Percentiles rank a stretch among this genome's conserved stretches.
Conservation (phyloP, 2,329 filamentous ascomycete genomes). For the Aspergillus hiratsukae region DNA sequence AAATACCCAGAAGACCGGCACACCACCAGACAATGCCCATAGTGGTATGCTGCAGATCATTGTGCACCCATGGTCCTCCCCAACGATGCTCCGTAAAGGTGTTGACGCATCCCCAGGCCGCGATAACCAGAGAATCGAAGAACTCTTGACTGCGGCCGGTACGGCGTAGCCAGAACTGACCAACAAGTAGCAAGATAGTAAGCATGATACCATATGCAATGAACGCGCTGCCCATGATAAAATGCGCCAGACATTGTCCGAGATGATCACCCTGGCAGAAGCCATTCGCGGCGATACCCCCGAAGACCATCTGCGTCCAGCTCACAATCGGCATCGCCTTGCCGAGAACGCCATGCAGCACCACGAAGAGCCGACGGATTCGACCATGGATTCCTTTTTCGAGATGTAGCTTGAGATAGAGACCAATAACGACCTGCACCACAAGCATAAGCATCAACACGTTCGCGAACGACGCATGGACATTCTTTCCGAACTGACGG, state of each 20-base stretch:
- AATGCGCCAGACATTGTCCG: slow-evolving; percentile 91
- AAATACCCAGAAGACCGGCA: slow-evolving; percentile 84
- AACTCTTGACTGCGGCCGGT: slow-evolving; percentile 92
- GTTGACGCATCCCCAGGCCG: slow-evolving; percentile 93
- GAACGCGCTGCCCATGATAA: slow-evolving; percentile 98
- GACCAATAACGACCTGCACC: slow-evolving; percentile 71
- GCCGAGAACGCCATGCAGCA: slow-evolving; percentile 74
- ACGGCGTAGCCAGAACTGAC: slow-evolving; percentile 78
- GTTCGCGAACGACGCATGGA: slow-evolving; percentile 76
- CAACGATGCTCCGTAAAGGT: slow-evolving; percentile 97
- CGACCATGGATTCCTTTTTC: slow-evolving; percentile 76
- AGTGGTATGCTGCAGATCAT: slow-evolving; percentile 96
- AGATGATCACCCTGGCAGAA: slow-evolving; percentile 90
- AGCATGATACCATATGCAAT: slow-evolving; percentile 89
- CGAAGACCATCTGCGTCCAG: slow-evolving; percentile 95
- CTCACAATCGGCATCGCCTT: slow-evolving; percentile 80
- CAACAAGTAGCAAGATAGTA: slow-evolving; percentile 79
- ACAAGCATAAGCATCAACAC: slow-evolving; percentile 75
- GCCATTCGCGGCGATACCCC: slow-evolving; percentile 84
- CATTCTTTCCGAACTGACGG: slow-evolving; percentile 75
- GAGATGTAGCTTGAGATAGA: slow-evolving; percentile 86
- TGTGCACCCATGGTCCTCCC: slow-evolving; percentile 83
- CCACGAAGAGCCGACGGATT: slow-evolving; percentile 67
- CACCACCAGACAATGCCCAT: slow-evolving; percentile 99
- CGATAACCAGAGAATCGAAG: slow-evolving; percentile 87